Evolutionary conservation across 2,329 filamentous ascomycete genomes (phyloP).

Genomic region (Ceratocystis cubensis): DNA sequence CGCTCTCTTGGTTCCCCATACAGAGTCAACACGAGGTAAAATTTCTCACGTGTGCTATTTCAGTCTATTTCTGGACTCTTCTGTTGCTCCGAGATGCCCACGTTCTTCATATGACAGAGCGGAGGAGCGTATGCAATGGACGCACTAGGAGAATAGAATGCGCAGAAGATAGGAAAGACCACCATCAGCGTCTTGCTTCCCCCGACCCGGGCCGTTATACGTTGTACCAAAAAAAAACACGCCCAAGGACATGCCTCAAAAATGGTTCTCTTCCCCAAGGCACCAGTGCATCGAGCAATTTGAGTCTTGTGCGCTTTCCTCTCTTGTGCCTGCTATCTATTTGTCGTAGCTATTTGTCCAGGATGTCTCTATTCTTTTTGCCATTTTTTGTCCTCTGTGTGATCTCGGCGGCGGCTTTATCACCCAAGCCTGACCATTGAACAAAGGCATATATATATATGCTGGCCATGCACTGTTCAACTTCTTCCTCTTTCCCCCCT

Average conservation of each 20-base stretch:
- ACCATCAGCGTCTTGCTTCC: not conserved
- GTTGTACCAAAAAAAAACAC: not conserved
- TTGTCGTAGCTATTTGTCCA: not conserved
- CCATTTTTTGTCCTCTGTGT: not conserved
- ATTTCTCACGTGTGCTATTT: not conserved
- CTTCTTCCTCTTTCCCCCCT: not conserved
- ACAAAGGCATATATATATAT: not conserved
- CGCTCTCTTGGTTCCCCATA: not conserved
- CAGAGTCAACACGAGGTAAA: not conserved
- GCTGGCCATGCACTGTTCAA: not conserved
- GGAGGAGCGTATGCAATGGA: no score
- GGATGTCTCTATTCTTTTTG: not conserved
- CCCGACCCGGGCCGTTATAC: not conserved
- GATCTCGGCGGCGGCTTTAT: not conserved
- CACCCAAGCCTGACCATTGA: not conserved
- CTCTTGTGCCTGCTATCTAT: not conserved
- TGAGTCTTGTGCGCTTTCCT: not conserved
- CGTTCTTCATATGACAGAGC: no score
- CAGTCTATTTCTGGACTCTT: not conserved
- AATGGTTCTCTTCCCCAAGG: not conserved
- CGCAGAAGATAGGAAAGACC: not conserved
- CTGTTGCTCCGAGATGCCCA: not conserved
- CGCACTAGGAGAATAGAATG: not conserved
- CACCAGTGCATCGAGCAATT: not conserved
- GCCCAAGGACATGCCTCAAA: not conserved